Percentiles rank a stretch among this genome's conserved stretches.
These are phyloP conservation scores for Komagataella populi DNA, from an alignment of 805 yeast species.

Conservation along the genomic window DNA sequence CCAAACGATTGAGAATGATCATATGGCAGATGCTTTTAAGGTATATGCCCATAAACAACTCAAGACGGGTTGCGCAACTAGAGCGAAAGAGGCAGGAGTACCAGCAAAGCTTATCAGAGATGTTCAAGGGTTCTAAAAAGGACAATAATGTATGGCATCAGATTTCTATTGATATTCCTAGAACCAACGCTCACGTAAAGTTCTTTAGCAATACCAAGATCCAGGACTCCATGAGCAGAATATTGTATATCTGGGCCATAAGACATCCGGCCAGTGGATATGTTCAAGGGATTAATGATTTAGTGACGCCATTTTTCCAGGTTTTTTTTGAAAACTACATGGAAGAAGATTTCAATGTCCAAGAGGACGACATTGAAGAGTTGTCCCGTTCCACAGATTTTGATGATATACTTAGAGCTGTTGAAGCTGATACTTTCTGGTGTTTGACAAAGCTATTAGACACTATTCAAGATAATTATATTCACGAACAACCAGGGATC, in stretches of 20 bases:
- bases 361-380: constrained; percentile 44
- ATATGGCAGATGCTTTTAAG: constrained; percentile 89
- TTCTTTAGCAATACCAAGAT: constrained; percentile 58
- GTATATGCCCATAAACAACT: constrained; percentile 75
- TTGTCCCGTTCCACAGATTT: constrained; percentile 24
- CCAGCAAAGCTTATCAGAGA: constrained; percentile 55
- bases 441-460: constrained; percentile 83
- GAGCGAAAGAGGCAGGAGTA: constrained; percentile 80
- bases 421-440: constrained; percentile 97
- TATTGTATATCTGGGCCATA: constrained; percentile 87
- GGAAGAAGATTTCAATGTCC: constrained; percentile 30
- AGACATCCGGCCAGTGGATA: constrained; percentile 97
- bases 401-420: constrained; percentile 41
- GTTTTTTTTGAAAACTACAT: constrained; percentile 65
- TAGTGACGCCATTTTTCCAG: constrained; percentile 87
- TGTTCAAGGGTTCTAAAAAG: constrained; percentile 33
- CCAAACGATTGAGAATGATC: constrained; percentile 62
- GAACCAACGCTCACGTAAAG: constrained; percentile 79
- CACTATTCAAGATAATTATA: constrained; percentile 92
- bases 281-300: constrained; percentile 94
- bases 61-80: constrained; percentile 57
- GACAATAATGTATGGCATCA: constrained; percentile 90
- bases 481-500: constrained; percentile 97
- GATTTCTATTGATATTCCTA: constrained; percentile 84
- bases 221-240: constrained; percentile 67